Conservation (phyloP, 208 protist genomes). For the Borovskyia barvae region DNA sequence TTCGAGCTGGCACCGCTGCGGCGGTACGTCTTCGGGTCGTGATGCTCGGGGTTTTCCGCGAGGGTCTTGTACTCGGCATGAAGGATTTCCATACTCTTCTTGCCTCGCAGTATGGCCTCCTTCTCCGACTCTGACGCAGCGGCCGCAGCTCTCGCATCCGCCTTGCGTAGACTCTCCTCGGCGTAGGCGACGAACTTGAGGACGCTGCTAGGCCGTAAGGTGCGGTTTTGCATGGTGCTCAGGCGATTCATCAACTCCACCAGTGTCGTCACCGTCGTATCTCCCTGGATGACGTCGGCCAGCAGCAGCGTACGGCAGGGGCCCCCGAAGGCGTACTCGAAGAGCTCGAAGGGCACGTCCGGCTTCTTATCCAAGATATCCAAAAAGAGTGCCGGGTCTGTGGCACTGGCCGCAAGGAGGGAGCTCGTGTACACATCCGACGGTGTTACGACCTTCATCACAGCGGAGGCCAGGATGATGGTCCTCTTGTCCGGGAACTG, state of each 20-base stretch:
- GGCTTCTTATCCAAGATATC: constrained; percentile 49
- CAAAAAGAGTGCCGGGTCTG: constrained; percentile 33
- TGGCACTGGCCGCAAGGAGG: constrained; percentile 37
- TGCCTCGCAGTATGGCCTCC: constrained; percentile 30
- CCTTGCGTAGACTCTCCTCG: constrained; percentile 40
- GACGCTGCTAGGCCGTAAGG: constrained; percentile 50
- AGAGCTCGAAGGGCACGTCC: constrained; percentile 42
- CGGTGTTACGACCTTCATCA: constrained; percentile 50
- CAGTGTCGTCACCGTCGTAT: constrained; percentile 21
- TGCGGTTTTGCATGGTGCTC: constrained; percentile 36
- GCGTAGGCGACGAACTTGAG: constrained; percentile 59
- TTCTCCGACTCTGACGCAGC: constrained; percentile 36
- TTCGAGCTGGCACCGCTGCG: constrained; percentile 33
- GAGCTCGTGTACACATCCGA: constrained; percentile 57
- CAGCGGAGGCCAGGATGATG: constrained; percentile 47
- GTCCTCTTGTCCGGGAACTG: constrained; percentile 26
- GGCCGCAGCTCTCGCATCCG: constrained; percentile 28
- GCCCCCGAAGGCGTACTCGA: constrained; percentile 63
- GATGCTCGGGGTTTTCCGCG: constrained; percentile 43
- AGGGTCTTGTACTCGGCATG: constrained; percentile 57
- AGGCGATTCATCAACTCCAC: constrained; percentile 42
- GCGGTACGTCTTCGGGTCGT: constrained; percentile 53
- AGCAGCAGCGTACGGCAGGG: constrained; percentile 60
- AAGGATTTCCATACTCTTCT: constrained; percentile 60
- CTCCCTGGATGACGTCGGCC: constrained; percentile 40